Conservation (phyloP, 352 stramenopile species). For the Pythium folliculosum region DNA sequence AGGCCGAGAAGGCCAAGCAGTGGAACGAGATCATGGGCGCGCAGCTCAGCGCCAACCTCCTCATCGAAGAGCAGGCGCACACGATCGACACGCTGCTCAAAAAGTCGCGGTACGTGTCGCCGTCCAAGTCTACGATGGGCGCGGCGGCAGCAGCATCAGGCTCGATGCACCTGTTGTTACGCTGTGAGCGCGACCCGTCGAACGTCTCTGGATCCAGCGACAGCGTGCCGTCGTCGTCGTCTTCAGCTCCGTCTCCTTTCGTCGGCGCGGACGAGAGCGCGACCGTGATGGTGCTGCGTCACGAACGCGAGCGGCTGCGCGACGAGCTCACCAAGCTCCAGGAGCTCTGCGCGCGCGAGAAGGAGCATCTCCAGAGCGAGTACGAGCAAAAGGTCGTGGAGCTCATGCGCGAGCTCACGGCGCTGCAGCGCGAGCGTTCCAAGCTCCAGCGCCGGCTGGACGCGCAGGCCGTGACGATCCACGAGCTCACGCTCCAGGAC, state of each 20-base stretch:
- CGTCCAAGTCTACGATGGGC: slow-evolving; percentile 27
- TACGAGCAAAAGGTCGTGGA: slow-evolving; percentile 39
- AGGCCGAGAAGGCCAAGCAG: slow-evolving; percentile 64
- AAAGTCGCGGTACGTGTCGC: slow-evolving; percentile 43
- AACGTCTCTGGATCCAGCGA: slow-evolving; percentile 4
- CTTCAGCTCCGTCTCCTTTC: too few species aligned
- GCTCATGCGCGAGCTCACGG: slow-evolving; percentile 43
- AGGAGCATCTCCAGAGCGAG: slow-evolving; percentile 32
- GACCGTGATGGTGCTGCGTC: slow-evolving; percentile 26
- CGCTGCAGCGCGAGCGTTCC: slow-evolving; percentile 41
- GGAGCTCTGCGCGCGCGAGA: slow-evolving; percentile 28
- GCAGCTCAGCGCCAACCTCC: slow-evolving; percentile 70
- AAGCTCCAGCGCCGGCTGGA: slow-evolving; percentile 50
- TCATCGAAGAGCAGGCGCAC: slow-evolving; percentile 80
- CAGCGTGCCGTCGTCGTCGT: neutral
- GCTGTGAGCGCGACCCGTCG: slow-evolving; percentile 9
- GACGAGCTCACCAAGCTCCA: slow-evolving; percentile 32
- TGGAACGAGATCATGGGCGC: slow-evolving; percentile 74
- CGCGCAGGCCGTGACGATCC: slow-evolving; percentile 72
- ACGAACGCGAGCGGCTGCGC: slow-evolving; percentile 35
- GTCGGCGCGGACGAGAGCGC: slow-evolving; percentile 2
- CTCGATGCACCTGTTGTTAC: slow-evolving; percentile 3
- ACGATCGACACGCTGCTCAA: slow-evolving; percentile 77
- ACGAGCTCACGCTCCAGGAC: slow-evolving; percentile 78
- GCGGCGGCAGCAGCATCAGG: neutral